Base-by-base conservation (phyloP, 116 monocot genomes). In the Posidonia oceanica region DNA sequence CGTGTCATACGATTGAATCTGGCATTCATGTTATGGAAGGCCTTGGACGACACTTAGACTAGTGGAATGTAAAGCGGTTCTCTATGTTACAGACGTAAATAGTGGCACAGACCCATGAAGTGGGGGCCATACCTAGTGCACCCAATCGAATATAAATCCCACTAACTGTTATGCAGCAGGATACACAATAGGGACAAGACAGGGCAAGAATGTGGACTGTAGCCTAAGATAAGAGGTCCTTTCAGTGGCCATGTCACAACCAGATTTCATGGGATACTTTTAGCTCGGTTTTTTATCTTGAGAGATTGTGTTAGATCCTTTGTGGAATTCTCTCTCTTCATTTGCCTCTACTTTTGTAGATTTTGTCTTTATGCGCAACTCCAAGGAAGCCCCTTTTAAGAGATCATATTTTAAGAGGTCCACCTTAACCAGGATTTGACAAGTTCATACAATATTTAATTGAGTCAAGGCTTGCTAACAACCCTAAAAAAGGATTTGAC, bases 21-120 rank as follows among this genome's bases (percentile, higher is more conserved):
- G 22, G 68, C 14, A 68, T 22, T 66, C 3, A 14, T 55, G 17
- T 51, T 22, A 7, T 52, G 20, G 68, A 21, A 23, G 21, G 16
- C 5, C 44, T 21, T 14, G 69, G 36, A 51, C n/a, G 15, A 55
- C 1, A 58, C 14, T 29, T 29, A 29, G 37, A n/a, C 17, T 48
- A 72, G 72, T 48, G 72, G 61, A 23, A 72, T 5, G 21, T 59
- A 72, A 61, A 72, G 69, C 15, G 16, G 54, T 36, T 18, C 2
- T 56, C 17, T 23, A 8, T 21, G 12, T 20, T 22, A 36, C 52
- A 52, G 38, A 55, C 5, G 3, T 68, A 20, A 22, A 53, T 14
- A 20, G n/a, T n/a, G n/a, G n/a, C n/a, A n/a, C n/a, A 1, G 39
- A 5, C 44, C 36, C 22, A 10, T 68, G 12, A 68, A 22, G 22